Evolutionary conservation across 371 early-diverging fungal genomes (phyloP), one percentile per base, ranked within the genome.

Genomic region (Mucor irregularis): DNA sequence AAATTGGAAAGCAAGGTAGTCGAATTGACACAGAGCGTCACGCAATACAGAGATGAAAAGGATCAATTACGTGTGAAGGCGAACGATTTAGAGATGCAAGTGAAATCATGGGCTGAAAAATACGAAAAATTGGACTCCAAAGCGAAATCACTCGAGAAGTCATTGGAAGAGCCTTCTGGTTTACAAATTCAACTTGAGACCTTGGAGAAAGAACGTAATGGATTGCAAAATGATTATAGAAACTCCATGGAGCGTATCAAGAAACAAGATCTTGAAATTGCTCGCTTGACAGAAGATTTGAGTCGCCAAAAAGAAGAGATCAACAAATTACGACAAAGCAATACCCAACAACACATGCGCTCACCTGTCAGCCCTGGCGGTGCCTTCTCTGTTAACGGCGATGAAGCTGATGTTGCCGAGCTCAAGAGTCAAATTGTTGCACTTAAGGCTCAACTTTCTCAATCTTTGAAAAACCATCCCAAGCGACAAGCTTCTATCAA

Each of bases 1-100:
- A 87, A 90, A 71, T 81, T 99, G 7, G 98, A 99, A 69, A 91
- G 86, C 78, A 98, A 96, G 82, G 90, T 99, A 47, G 87, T 98
- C 49, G 94, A 91, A 71, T 79, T 98, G 55, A 94, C 96, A n/a
- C 93, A 92, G 73, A 76, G 73, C 37, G 68, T 96, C 52, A 86
- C 84, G 6, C 74, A 76, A 54, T 82, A 88, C 54, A 82, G 83
- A 44, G 83, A 87, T 51, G 93, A 92, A 63, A 86, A 84, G 74
- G 80, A 82, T 33, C 66, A 70, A 19, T 63, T 90, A 25, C 66
- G 69, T 50, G 59, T 74, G 30, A 82, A 82, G 47, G 73, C 88
- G 39, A 55, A 71, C 11, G 61, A 73, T 5, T 66, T 91, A 37
- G 93, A 94, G 65, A 70, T 51, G 13, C 86, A 90, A 62, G 68